A percentile compares a stretch with the other conserved stretches of the same genome.
phyloP scores from a whole-genome alignment of 768 basidiomycete genomes.

The Amanita thiersii region DNA sequence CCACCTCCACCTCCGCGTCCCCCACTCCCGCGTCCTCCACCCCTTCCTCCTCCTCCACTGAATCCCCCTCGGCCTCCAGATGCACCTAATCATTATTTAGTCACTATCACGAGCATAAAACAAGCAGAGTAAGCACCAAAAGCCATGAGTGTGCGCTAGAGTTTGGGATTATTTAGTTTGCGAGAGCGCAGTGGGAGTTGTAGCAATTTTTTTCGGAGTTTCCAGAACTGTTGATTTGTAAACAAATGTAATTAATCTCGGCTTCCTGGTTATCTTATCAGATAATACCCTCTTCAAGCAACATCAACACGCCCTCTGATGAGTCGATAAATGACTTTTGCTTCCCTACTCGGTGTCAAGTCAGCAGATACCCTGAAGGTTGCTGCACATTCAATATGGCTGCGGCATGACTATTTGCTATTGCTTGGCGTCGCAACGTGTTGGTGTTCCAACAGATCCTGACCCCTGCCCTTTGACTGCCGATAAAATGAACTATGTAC shows the following conservation, averaged over 20 bases:
- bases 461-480: no score
- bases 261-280: not conserved
- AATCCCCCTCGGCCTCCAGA: constrained; percentile 77
- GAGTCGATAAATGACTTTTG: no score
- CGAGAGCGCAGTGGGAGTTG: not conserved
- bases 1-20: constrained; percentile 31
- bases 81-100: constrained; percentile 26
- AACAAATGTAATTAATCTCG: not conserved
- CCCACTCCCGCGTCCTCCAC: constrained; percentile 33
- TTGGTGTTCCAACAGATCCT: no score
- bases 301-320: no score
- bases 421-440: no score
- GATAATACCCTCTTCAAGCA: no score
- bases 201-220: not conserved
- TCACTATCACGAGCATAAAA: not conserved
- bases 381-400: no score
- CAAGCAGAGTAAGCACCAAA: not conserved
- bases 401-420: no score
- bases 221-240: not conserved
- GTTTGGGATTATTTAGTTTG: not conserved
- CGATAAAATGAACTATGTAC: no score
- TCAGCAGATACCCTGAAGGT: no score
- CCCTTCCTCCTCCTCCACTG: no score
- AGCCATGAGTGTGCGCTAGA: constrained; percentile 2
- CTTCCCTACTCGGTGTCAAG: no score